Base-by-base conservation (phyloP, 2,329 filamentous ascomycete species). In the Trichoderma citrinoviride region DNA sequence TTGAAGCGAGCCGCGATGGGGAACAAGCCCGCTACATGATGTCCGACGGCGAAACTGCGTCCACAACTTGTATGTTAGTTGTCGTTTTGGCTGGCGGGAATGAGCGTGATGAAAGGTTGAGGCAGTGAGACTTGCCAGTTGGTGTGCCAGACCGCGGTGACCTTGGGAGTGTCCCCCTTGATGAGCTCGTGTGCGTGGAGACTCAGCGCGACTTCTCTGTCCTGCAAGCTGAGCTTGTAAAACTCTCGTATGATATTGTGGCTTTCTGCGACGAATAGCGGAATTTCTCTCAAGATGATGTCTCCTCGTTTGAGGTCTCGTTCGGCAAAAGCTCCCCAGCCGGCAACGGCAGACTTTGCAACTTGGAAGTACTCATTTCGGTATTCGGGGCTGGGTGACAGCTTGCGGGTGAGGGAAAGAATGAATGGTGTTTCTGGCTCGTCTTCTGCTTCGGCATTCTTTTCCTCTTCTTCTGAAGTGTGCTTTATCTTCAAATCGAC, bases 1-100 rank as follows among this genome's bases (percentile, higher is more conserved):
- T 88, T 88, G 74, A 88, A 87, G 2, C 85, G 78, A 0, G 84
- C 81, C 0, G 81, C 82, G 6, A 83, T 75, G 0, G 81, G 76
- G 64, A 85, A 86, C 2, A 86, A 66, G 1, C 77, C 78, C 0
- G 77, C 79, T 7, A 72, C 68, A 3, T 68, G 67, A 0, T 65
- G 62, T 1, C 37, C 46, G 8, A 72, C 71, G 1, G 71, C 68
- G 47, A 78, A 75, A 58, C 77, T 76, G 52, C 37, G 12, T 37
- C 12, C 33, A 3, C 8, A 5, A 5, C 33, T 14, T 5, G 1
- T 1, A 4, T 17, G 2, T 50, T 27, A 67, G 40, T 25, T 19
- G n/a, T 6, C 5, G 27, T 1, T 17, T 3, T 21, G 14, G 2
- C 15, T n/a, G n/a, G n/a, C n/a, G n/a, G 12, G 3, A 46, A 19